Evolutionary conservation across 2,329 filamentous ascomycete species (phyloP), one percentile per base, ranked within the genome.

Genomic region (Colletotrichum melonis): DNA sequence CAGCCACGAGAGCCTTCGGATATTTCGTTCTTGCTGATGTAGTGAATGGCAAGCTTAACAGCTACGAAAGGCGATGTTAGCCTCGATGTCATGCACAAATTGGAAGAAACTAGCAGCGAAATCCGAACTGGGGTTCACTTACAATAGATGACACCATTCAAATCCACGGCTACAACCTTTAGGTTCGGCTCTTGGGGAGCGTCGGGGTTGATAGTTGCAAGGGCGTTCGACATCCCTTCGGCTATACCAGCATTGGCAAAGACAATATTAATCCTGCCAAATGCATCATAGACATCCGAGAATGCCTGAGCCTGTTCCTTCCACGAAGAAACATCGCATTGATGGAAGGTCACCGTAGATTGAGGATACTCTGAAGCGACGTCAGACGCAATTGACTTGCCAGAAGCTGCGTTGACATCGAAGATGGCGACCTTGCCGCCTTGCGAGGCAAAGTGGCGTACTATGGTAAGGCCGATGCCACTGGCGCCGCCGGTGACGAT

Each of bases 291-390:
- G n/a, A 65, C 63, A 9, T 26, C 26, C 16, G 28, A 49, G 24
- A 80, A 84, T 0, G 70, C 75, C 2, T 77, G 74, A 0, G 81
- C 77, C 66, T 82, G 81, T n/a, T 75, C 77, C 5, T 77, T 74
- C 78, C 84, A 86, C 4, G 80, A 82, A 0, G 82, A 78, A 7
- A 86, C 79, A 64, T 85, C 81, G 75, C 81, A 82, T 59, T 76
- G 74, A 54, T 78, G 74, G 75, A 84, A 85, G 19, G 69, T 73
- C 4, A 82, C 74, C 0, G 26, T 72, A 4, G 77, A 75, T 14
- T 73, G 22, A 2, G 80, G 78, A 58, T 77, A 77, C 49, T 81
- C 78, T 11, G 77, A 42, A 3, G 77, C 72, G 4, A 82, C 63
- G 24, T 77, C 74, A 7, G 77, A 75, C 0, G 76, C 79, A 1